Conservation (phyloP, 768 basidiomycete species). For the Gymnopilus junonius region DNA sequence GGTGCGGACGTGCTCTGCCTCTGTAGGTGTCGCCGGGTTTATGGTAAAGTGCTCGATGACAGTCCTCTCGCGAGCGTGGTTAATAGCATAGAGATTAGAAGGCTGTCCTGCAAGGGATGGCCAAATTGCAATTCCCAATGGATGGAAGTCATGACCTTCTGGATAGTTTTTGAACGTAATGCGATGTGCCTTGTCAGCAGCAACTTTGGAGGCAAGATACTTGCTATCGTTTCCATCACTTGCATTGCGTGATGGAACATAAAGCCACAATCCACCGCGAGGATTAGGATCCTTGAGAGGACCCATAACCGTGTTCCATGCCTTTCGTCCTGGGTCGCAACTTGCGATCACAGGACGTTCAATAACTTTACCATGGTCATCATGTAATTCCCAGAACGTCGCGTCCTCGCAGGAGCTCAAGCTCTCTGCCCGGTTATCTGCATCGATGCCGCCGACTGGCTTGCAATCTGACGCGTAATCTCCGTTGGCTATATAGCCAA, state of each 20-base stretch:
- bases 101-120: constrained; percentile 50
- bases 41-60: constrained; percentile 73
- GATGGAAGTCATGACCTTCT: constrained; percentile 65
- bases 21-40: constrained; percentile 43
- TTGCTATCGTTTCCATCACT: constrained; percentile 2
- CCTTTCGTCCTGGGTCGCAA: constrained; percentile 59
- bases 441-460: constrained; percentile 37
- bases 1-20: constrained; percentile 62
- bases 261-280: constrained; percentile 66
- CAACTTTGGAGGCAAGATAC: constrained; percentile 12
- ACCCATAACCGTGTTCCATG: constrained; percentile 83
- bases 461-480: constrained; percentile 51
- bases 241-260: constrained; percentile 30
- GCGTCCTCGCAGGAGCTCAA: constrained; percentile 69
- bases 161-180: constrained; percentile 59
- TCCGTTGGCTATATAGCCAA: constrained; percentile 55
- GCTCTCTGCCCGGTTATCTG: constrained; percentile 25
- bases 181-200: constrained; percentile 35
- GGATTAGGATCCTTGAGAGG: constrained; percentile 63
- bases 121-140: constrained; percentile 65
- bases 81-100: constrained; percentile 68
- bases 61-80: constrained; percentile 65
- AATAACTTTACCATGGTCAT: constrained; percentile 38
- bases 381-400: constrained; percentile 64
- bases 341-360: constrained; percentile 50